Evolutionary conservation across 441 rosid species (phyloP).

Genomic region (Adansonia grandidieri): DNA sequence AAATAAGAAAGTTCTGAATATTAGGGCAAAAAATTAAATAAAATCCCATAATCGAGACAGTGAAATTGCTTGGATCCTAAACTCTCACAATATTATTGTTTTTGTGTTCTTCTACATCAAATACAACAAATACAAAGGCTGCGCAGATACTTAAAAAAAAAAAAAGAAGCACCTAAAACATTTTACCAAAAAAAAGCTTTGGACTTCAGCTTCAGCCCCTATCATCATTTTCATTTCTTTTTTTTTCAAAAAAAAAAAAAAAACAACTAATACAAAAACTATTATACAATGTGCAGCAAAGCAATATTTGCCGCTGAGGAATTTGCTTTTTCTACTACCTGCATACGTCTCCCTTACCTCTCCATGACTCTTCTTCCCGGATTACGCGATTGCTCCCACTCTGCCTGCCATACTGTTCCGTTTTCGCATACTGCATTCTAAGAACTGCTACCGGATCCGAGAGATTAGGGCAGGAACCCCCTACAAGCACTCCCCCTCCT

Average conservation of each 20-base stretch:
- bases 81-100: constrained; percentile 51
- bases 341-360: constrained; percentile 58
- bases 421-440: constrained; percentile 56
- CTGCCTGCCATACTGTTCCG: constrained; percentile 50
- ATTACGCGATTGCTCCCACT: constrained; percentile 38
- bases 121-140: constrained; percentile 61
- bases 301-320: not conserved
- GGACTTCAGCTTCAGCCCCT: constrained; percentile 33
- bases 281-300: constrained; percentile 60
- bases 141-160: constrained; percentile 34
- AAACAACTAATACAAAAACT: constrained; percentile 51
- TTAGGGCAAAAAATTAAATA: no score
- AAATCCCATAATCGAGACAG: not conserved
- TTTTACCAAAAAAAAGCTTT: constrained; percentile 40
- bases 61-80: constrained; percentile 11
- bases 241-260: constrained; percentile 19
- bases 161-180: constrained; percentile 44
- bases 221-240: constrained; percentile 35
- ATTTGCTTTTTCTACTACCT: constrained; percentile 51
- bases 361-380: constrained; percentile 65
- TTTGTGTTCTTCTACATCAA: constrained; percentile 46
- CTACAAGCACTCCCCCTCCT: constrained; percentile 36
- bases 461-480: constrained; percentile 44
- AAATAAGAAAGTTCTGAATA: no score
- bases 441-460: constrained; percentile 73